Percentiles rank a stretch among this genome's conserved stretches.
These are phyloP conservation scores for Talaromyces sp. DNA, from an alignment of 2,329 filamentous ascomycete genomes.

Conservation along the genomic window DNA sequence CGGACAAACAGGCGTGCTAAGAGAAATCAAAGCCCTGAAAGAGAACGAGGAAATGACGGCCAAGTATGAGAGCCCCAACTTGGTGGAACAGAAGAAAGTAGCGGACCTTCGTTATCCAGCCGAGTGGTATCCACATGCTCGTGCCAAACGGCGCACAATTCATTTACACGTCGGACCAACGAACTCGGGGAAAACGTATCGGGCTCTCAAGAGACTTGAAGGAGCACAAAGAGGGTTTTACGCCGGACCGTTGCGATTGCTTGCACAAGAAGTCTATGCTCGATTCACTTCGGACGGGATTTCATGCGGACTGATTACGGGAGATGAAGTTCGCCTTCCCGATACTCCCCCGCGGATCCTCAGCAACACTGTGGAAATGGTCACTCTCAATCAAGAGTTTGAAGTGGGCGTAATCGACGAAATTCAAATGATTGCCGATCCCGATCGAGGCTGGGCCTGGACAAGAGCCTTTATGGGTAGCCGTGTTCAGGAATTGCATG, in stretches of 20 bases:
- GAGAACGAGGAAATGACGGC: slow-evolving; percentile 57
- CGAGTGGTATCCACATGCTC: slow-evolving; percentile 87
- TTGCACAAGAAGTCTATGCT: slow-evolving; percentile 94
- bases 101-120: slow-evolving; percentile 82
- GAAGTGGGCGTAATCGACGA: slow-evolving; percentile 97
- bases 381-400: slow-evolving; percentile 51
- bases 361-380: slow-evolving; percentile 95
- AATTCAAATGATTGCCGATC: slow-evolving; percentile 90
- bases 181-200: slow-evolving; percentile 97
- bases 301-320: slow-evolving; percentile 75
- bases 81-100: slow-evolving; percentile 57
- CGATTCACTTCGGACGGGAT: slow-evolving; percentile 73
- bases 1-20: slow-evolving; percentile 47
- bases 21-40: slow-evolving; percentile 63
- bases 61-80: slow-evolving; percentile 51
- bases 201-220: slow-evolving; percentile 80
- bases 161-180: slow-evolving; percentile 95
- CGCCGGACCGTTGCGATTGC: slow-evolving; percentile 77
- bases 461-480: slow-evolving; percentile 83
- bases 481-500: slow-evolving; percentile 79
- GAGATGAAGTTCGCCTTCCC: slow-evolving; percentile 76
- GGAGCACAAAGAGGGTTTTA: slow-evolving; percentile 73
- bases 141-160: slow-evolving; percentile 71
- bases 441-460: slow-evolving; percentile 86
- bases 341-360: slow-evolving; percentile 55